Evolutionary conservation across 1,139 yeast genomes (phyloP).

Genomic region (Sporopachydermia cereana): DNA sequence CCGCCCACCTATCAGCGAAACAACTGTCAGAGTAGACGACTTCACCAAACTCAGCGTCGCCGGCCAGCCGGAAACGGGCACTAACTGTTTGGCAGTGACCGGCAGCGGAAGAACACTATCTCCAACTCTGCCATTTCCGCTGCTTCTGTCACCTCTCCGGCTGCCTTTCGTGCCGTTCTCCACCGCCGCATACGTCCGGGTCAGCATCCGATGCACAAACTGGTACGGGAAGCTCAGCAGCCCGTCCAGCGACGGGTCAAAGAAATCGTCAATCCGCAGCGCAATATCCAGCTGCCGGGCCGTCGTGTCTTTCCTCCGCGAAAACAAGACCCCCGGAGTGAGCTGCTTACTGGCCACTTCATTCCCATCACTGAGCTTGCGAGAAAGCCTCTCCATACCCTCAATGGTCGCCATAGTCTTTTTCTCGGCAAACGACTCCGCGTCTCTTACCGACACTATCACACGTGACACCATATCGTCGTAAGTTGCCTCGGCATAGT

Average conservation of each 20-base stretch:
- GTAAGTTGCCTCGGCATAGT: conserved; percentile 63
- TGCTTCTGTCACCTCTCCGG: too few relatives aligned
- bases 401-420: conserved; percentile 50
- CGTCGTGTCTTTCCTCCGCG: conserved; percentile 54
- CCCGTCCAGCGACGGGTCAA: conserved; percentile 47
- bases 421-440: conserved; percentile 60
- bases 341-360: conserved; percentile 47
- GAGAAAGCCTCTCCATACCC: conserved; percentile 45
- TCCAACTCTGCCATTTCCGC: too few relatives aligned
- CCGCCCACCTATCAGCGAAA: conserved; percentile 27
- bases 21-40: conserved; percentile 23
- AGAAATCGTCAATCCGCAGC: conserved; percentile 55
- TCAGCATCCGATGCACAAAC: background rate
- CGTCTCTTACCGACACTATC: conserved; percentile 44
- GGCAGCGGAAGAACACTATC: too few relatives aligned
- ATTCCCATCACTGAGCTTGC: conserved; percentile 34
- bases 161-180: too few relatives aligned
- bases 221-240: conserved; percentile 12
- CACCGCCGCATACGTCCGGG: background rate
- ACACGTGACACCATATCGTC: conserved; percentile 53
- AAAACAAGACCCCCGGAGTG: conserved; percentile 74
- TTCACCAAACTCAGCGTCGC: conserved; percentile 4
- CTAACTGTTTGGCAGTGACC: conserved; percentile 9
- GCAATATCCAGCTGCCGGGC: conserved; percentile 48
- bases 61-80: conserved; percentile 6